Evolutionary conservation across 768 basidiomycete genomes (phyloP).

Genomic region (Termitomyces sp.): DNA sequence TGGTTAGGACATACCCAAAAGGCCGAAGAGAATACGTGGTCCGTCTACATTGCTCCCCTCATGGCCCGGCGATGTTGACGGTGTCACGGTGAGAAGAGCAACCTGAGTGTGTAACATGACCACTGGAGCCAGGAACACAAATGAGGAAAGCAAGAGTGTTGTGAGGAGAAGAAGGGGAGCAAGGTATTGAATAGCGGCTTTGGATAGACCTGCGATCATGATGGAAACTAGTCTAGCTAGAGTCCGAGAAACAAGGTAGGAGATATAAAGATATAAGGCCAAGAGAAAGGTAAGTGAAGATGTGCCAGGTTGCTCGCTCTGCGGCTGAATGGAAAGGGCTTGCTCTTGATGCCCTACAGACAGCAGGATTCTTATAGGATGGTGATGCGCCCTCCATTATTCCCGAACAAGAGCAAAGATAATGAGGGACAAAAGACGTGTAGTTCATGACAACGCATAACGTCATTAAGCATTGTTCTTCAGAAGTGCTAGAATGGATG

Average conservation of each 20-base stretch:
- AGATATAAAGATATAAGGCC: neutral
- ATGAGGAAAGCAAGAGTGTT: slow-evolving; percentile 59
- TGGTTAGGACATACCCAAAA: slow-evolving; percentile 47
- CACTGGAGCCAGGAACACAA: slow-evolving; percentile 67
- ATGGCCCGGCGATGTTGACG: slow-evolving; percentile 41
- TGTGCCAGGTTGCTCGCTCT: slow-evolving; percentile 22
- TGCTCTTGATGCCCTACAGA: slow-evolving; percentile 3
- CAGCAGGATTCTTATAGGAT: slow-evolving; percentile 1
- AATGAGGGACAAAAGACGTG: neutral
- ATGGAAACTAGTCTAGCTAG: neutral
- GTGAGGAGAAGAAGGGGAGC: slow-evolving; percentile 65
- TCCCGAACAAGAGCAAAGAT: slow-evolving; percentile 1
- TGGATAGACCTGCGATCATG: slow-evolving; percentile 74
- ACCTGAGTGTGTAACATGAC: slow-evolving; percentile 59
- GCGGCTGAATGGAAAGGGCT: slow-evolving; percentile 18
- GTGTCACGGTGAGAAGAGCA: slow-evolving; percentile 60
- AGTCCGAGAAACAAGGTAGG: neutral
- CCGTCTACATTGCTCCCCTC: slow-evolving; percentile 50
- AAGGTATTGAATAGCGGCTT: slow-evolving; percentile 63
- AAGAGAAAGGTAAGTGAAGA: slow-evolving; percentile 10
- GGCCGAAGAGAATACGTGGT: slow-evolving; percentile 63
- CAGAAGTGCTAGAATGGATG: slow-evolving; percentile 5
- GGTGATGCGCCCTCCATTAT: slow-evolving; percentile 3
- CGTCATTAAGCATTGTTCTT: slow-evolving; percentile 5
- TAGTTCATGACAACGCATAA: neutral